Evolutionary conservation across 176 grass and related monocot genomes (phyloP), one percentile per base, ranked within the genome.

Genomic region (Aegilops umbellulata): DNA sequence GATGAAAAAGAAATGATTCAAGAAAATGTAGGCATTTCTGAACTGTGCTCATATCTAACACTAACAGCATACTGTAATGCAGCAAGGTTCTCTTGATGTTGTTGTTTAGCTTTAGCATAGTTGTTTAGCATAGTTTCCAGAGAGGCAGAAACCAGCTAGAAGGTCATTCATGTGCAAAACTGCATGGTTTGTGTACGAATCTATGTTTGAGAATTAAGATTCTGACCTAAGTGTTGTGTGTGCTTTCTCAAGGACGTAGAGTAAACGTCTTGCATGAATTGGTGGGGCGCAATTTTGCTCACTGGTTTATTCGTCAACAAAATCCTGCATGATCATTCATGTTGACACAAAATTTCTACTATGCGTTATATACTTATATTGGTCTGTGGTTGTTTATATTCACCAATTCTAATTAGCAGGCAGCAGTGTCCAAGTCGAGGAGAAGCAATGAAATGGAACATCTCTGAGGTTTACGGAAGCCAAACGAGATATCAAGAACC

Each of bases 341-440:
- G 23, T 11, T 15, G 22, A 0, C 12, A 5, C 9, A 73, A 10
- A 79, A 55, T 36, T 68, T 14, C 6, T 65, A 19, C 23, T 2
- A 15, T 39, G 53, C 22, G 6, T 58, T 58, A 57, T n/a, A n/a
- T n/a, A n/a, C n/a, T n/a, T n/a, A n/a, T 20, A 22, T 57, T 57
- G 25, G 38, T 53, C 38, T 8, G 5, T 4, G 25, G 2, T 71
- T 10, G 25, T 80, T 75, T 80, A 67, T 34, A 19, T 31, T 83
- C 8, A 11, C 7, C 65, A 83, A 77, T 26, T 30, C 17, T 46
- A 66, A 80, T 53, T 42, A 31, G 8, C 71, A 88, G 88, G 85
- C 38, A 85, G 60, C 1, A 58, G 13, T 39, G 16, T 62, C 71
- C 70, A 66, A 90, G 64, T 27, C 13, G 77, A 49, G 53, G 32